Evolutionary conservation across 192 early-diverging fungal genomes (phyloP).

Genomic region (Globomyces pollinis-pini): DNA sequence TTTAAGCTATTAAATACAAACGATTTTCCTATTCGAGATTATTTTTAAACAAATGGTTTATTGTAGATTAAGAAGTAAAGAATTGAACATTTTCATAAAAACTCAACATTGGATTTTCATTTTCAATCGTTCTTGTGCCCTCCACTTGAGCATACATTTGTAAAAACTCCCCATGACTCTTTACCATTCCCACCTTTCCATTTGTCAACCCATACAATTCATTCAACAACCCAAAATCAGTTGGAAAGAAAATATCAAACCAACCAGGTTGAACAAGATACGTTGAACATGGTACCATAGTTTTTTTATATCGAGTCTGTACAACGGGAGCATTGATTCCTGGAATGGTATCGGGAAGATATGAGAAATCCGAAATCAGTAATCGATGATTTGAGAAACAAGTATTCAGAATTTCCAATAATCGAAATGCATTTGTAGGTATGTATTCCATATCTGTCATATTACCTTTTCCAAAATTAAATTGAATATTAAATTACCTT

Average conservation of each 20-base stretch:
- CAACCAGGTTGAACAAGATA: conserved; percentile 96
- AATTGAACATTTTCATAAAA: conserved; percentile 90
- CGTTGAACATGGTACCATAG: conserved; percentile 90
- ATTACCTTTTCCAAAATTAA: too few species aligned
- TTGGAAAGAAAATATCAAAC: conserved; percentile 99
- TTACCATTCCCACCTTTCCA: conserved; percentile 18
- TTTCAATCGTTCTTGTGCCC: conserved; percentile 66
- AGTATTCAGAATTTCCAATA: conserved; percentile 66
- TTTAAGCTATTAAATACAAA: too few species aligned
- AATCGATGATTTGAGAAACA: conserved; percentile 83
- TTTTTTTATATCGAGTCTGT: conserved; percentile 81
- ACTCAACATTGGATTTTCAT: conserved; percentile 91
- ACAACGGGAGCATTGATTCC: conserved; percentile 88
- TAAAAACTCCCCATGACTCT: conserved; percentile 77
- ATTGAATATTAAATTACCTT: too few species aligned
- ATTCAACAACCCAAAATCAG: conserved; percentile 81
- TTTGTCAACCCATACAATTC: conserved; percentile 55
- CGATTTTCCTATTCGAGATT: too few species aligned
- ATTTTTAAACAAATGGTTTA: too few species aligned
- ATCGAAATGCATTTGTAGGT: conserved; percentile 70
- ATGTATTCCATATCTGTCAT: conserved; percentile 80
- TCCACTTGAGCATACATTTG: conserved; percentile 66
- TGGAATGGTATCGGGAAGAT: conserved; percentile 71
- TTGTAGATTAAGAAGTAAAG: conserved; percentile 17
- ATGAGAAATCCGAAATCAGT: conserved; percentile 83